phyloP scores from a whole-genome alignment of 306 rosid genomes.

The Vachellia collinsii region DNA sequence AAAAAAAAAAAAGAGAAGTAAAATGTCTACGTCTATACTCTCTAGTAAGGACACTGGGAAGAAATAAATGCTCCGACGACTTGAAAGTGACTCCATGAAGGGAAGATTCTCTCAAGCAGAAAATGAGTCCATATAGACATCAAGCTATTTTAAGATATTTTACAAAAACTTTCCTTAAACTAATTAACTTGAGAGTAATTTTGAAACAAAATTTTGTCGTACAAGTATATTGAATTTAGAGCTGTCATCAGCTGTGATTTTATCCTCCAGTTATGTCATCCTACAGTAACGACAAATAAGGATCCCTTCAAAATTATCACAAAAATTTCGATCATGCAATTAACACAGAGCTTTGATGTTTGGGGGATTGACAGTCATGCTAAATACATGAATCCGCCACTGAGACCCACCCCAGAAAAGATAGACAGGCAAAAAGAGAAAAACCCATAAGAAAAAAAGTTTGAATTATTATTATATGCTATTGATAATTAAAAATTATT shows the following conservation, averaged over 20 bases:
- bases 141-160: too few species aligned
- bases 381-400: constrained; percentile 13
- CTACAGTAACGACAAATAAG: constrained; percentile 35
- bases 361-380: neutral
- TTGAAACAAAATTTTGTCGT: neutral
- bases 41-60: constrained; percentile 40
- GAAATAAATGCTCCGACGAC: constrained; percentile 50
- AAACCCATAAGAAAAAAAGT: constrained; percentile 18
- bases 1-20: too few species aligned
- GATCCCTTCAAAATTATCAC: neutral
- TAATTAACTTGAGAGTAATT: too few species aligned
- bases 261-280: constrained; percentile 36
- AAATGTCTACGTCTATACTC: neutral
- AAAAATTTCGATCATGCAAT: neutral
- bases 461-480: constrained; percentile 34
- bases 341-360: too few species aligned
- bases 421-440: constrained; percentile 18
- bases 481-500: neutral
- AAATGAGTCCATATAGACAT: too few species aligned
- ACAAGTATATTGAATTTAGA: neutral
- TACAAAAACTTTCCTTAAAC: too few species aligned
- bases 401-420: neutral
- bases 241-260: neutral
- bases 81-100: constrained; percentile 53
- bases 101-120: constrained; percentile 29